phyloP scores from a whole-genome alignment of 148 eudicot species.

The Agrostemma githago region DNA sequence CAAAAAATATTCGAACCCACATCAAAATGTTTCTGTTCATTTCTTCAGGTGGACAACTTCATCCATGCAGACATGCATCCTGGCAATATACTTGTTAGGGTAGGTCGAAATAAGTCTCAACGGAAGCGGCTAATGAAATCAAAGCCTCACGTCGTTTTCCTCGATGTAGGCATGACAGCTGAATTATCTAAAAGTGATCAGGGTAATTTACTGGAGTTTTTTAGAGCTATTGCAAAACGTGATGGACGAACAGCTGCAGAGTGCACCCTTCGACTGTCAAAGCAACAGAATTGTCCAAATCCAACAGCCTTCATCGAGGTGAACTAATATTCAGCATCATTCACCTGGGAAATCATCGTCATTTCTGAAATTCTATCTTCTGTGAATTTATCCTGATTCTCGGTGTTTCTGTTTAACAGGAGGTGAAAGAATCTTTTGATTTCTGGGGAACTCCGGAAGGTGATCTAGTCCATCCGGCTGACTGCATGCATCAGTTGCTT shows the following conservation, averaged over 20 bases:
- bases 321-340: neutral
- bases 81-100: constrained; percentile 45
- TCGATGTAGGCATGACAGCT: constrained; percentile 46
- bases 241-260: constrained; percentile 41
- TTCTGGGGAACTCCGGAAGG: constrained; percentile 42
- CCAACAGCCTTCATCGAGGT: constrained; percentile 38
- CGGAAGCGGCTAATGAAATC: constrained; percentile 30
- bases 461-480: constrained; percentile 36
- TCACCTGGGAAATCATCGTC: neutral
- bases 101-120: constrained; percentile 27
- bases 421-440: constrained; percentile 30
- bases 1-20: neutral
- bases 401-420: constrained; percentile 19
- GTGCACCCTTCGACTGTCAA: constrained; percentile 33
- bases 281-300: constrained; percentile 36
- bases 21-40: neutral
- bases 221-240: constrained; percentile 36
- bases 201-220: constrained; percentile 32
- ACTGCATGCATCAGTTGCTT: constrained; percentile 40
- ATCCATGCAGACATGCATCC: constrained; percentile 48
- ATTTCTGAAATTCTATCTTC: neutral
- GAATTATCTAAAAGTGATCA: constrained; percentile 36
- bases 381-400: constrained; percentile 13
- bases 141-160: constrained; percentile 43
- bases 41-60: constrained; percentile 40